Percentiles rank a stretch among this genome's conserved stretches.
These are phyloP conservation scores for Alternaria triticina DNA, from an alignment of 2,329 filamentous ascomycete species.

Conservation along the genomic window DNA sequence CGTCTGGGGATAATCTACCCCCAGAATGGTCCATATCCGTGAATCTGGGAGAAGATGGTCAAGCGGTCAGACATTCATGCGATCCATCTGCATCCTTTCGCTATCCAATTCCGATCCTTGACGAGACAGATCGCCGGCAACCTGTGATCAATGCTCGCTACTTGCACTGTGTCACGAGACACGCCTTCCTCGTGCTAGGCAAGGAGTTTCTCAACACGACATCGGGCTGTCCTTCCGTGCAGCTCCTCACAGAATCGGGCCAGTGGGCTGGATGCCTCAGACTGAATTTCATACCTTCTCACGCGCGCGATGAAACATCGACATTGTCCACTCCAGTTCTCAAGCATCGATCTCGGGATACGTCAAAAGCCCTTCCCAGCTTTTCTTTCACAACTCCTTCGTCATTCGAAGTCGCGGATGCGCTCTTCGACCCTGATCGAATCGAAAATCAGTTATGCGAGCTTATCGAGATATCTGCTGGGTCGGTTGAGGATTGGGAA, in stretches of 20 bases:
- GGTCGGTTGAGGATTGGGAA: conserved; percentile 13
- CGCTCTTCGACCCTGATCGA: background rate
- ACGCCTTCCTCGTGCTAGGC: conserved; percentile 10
- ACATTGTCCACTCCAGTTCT: background rate
- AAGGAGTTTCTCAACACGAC: conserved; percentile 3
- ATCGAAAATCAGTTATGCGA: conserved; percentile 1
- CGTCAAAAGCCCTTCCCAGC: background rate
- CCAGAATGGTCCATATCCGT: conserved; percentile 10
- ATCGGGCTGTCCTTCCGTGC: conserved; percentile 6
- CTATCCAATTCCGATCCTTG: conserved; percentile 17
- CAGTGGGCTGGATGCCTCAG: conserved; percentile 22
- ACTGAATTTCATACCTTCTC: conserved; percentile 1
- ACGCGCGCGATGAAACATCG: background rate
- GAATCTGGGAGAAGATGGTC: background rate
- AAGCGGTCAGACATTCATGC: conserved; percentile 1
- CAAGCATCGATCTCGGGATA: background rate
- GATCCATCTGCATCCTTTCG: conserved; percentile 15
- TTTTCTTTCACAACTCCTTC: background rate
- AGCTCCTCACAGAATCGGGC: conserved; percentile 3
- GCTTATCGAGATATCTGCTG: conserved; percentile 22
- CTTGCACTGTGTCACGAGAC: conserved; percentile 11
- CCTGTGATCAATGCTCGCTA: conserved; percentile 13
- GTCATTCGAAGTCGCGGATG: background rate
- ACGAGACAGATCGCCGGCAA: conserved; percentile 5
- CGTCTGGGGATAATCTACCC: conserved; percentile 13